Conservation (phyloP, 2,329 filamentous ascomycete species). For the Neonectria magnoliae region DNA sequence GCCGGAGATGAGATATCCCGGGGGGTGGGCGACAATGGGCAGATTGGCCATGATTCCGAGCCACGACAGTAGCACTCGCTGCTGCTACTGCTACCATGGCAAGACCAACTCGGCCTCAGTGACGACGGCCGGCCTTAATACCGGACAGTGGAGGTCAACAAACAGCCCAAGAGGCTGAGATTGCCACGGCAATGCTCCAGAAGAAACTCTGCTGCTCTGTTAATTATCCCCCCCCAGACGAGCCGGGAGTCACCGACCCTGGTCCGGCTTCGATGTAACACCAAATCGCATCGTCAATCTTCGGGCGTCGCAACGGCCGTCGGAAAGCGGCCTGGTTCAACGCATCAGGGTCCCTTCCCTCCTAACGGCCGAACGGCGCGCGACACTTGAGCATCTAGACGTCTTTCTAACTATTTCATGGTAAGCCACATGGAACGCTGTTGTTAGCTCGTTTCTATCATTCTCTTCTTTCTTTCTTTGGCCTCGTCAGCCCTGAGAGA, state of each 20-base stretch:
- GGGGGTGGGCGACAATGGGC: conserved; percentile 1
- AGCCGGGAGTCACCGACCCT: conserved; percentile 11
- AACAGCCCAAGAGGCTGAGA: background rate
- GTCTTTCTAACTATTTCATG: background rate
- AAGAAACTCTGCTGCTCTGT: background rate
- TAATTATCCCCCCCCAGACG: conserved; percentile 12
- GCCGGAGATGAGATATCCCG: conserved; percentile 19
- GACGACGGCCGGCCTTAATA: background rate
- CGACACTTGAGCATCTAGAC: conserved; percentile 1
- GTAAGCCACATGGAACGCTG: conserved; percentile 6
- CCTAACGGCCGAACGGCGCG: background rate
- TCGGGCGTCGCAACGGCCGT: conserved; percentile 26
- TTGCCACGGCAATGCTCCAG: conserved; percentile 8
- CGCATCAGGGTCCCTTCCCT: background rate
- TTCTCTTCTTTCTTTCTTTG: background rate
- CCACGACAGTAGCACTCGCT: background rate
- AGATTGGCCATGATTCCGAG: conserved; percentile 7
- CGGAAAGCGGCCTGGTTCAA: conserved; percentile 18
- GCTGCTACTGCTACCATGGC: too few relatives aligned
- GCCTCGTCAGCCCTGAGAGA: background rate
- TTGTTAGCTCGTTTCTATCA: background rate
- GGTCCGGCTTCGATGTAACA: conserved; percentile 31
- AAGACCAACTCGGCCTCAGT: too few relatives aligned
- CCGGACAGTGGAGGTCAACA: background rate
- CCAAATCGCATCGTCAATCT: conserved; percentile 41